These are phyloP conservation scores for Leucocoprinus leucothites DNA, from an alignment of 768 basidiomycete species.

Conservation along the genomic window DNA sequence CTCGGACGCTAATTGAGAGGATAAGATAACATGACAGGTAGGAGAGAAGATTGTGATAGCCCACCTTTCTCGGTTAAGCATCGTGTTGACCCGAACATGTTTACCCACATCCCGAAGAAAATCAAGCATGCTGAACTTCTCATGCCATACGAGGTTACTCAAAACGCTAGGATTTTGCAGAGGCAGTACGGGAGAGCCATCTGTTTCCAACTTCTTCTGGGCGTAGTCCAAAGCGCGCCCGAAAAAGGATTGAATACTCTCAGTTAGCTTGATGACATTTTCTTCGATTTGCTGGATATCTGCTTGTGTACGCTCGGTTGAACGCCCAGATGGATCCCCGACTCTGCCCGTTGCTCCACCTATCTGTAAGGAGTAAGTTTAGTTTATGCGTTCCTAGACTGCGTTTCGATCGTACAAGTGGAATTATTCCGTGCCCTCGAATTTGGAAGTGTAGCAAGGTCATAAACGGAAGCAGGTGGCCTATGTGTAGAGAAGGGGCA, in stretches of 20 bases:
- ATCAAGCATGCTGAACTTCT: conserved; percentile 68
- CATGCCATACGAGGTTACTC: conserved; percentile 74
- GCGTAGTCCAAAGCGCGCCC: conserved; percentile 61
- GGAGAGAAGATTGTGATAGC: conserved; percentile 14
- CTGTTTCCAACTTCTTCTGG: conserved; percentile 23
- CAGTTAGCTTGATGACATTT: conserved; percentile 65
- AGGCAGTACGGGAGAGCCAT: not conserved
- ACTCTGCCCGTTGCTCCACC: conserved; percentile 96
- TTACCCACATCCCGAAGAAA: conserved; percentile 83
- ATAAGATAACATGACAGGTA: not conserved
- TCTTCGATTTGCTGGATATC: conserved; percentile 52
- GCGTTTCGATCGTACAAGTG: conserved; percentile 62
- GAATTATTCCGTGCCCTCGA: conserved; percentile 78
- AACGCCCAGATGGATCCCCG: conserved; percentile 92
- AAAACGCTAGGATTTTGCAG: conserved; percentile 20
- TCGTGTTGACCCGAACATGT: conserved; percentile 78
- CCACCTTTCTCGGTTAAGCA: conserved; percentile 90
- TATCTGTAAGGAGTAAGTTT: conserved; percentile 52
- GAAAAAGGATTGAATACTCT: conserved; percentile 74
- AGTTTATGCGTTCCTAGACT: not conserved
- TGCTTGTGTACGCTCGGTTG: conserved; percentile 73
- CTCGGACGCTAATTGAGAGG: conserved; percentile 60
- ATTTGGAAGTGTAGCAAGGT: conserved; percentile 85
- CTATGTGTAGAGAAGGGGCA: conserved; percentile 85
- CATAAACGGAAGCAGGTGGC: conserved; percentile 88